Conservation (phyloP, 176 grass and related monocot species). For the Aegilops tauschii region DNA sequence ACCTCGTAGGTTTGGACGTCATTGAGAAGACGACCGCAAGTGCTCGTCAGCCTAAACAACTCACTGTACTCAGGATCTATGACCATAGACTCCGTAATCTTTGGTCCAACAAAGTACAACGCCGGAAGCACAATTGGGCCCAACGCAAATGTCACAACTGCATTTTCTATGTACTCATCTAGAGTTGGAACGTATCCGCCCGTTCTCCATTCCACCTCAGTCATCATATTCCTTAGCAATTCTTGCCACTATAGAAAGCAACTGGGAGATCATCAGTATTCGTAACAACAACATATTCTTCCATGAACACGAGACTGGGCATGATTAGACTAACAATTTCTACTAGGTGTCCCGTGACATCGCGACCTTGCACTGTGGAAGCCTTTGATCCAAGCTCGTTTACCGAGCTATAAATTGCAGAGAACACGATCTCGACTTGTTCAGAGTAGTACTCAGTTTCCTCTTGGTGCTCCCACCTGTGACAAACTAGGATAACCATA, state of each 20-base stretch:
- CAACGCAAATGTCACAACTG: constrained; percentile 46
- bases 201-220: constrained; percentile 49
- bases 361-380: constrained; percentile 34
- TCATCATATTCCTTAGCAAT: constrained; percentile 58
- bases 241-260: constrained; percentile 43
- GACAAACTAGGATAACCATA: neutral
- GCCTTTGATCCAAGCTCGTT: constrained; percentile 46
- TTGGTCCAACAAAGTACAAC: constrained; percentile 52
- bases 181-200: constrained; percentile 27
- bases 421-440: constrained; percentile 57
- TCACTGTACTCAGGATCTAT: constrained; percentile 36
- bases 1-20: constrained; percentile 56
- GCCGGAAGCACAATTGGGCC: constrained; percentile 52
- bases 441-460: constrained; percentile 45
- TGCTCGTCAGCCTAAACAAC: constrained; percentile 43
- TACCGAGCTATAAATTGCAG: constrained; percentile 33
- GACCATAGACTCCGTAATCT: constrained; percentile 34
- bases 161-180: constrained; percentile 55
- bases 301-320: neutral
- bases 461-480: constrained; percentile 53
- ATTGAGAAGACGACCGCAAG: constrained; percentile 61
- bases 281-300: neutral
- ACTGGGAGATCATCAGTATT: neutral
- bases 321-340: neutral
- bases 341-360: constrained; percentile 41